phyloP scores from a whole-genome alignment of 192 early-diverging fungal genomes.

The Coemansia sp. region DNA sequence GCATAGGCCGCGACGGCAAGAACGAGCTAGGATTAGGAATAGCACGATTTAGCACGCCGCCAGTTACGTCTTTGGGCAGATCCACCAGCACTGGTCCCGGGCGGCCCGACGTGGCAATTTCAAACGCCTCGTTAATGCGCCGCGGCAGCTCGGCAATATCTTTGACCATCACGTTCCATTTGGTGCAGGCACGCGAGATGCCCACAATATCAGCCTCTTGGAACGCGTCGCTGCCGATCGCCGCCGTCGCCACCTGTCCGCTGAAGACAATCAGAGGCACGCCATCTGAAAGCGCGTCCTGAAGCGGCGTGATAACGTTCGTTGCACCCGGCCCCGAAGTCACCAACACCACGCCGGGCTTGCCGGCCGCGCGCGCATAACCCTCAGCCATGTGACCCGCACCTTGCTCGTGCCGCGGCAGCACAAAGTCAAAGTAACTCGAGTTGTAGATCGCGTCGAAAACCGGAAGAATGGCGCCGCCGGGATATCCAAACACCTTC shows the following conservation, averaged over 20 bases:
- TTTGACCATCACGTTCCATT: conserved; percentile 99
- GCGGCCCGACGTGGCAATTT: conserved; percentile 91
- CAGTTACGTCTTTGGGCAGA: conserved; percentile 97
- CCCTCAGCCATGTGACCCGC: conserved; percentile 99
- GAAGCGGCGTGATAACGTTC: conserved; percentile 96
- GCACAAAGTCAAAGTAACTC: conserved; percentile 92
- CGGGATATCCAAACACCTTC: conserved; percentile 97
- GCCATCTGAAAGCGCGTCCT: conserved; percentile 94
- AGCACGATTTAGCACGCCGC: conserved; percentile 76
- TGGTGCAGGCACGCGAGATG: conserved; percentile 94
- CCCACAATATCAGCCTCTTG: conserved; percentile 98
- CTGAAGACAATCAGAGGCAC: conserved; percentile 93
- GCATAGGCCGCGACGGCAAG: conserved; percentile 70
- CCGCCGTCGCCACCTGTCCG: conserved; percentile 89
- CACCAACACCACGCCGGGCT: conserved; percentile 67
- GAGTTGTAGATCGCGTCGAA: conserved; percentile 98
- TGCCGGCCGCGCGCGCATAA: conserved; percentile 84
- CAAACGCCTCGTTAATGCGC: conserved; percentile 97
- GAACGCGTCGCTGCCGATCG: conserved; percentile 95
- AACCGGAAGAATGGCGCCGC: conserved; percentile 96
- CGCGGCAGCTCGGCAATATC: conserved; percentile 93
- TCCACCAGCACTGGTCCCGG: conserved; percentile 97
- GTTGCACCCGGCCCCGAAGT: conserved; percentile 97
- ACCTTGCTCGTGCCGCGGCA: conserved; percentile 97
- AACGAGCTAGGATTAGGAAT: conserved; percentile 69